A percentile compares a stretch with the other conserved stretches of the same genome.
Evolutionary conservation across 139 green algal species (phyloP).

Genomic region (Axilococcus clingmanii): DNA sequence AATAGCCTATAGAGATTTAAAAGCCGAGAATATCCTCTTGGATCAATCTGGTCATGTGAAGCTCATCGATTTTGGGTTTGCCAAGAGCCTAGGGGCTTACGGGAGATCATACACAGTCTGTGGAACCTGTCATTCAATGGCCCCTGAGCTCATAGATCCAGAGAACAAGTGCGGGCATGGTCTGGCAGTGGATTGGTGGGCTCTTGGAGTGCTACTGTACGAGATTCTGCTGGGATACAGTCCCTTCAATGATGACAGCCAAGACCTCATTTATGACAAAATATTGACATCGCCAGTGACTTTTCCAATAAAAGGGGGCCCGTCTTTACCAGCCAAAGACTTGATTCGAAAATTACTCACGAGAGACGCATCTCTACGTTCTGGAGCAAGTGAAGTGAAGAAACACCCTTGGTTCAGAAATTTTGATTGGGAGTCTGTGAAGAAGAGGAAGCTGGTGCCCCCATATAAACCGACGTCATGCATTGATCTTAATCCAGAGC

Average conservation of each 20-base stretch:
- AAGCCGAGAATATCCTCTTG: conserved; percentile 74
- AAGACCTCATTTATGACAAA: conserved; percentile 43
- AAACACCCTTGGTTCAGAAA: conserved; percentile 49
- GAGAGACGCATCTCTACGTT: conserved; percentile 28
- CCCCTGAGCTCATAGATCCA: conserved; percentile 74
- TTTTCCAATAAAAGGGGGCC: conserved; percentile 29
- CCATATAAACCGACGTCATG: too few relatives aligned
- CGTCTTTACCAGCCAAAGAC: conserved; percentile 23
- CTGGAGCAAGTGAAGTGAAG: conserved; percentile 43
- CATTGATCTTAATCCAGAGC: too few relatives aligned
- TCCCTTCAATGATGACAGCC: conserved; percentile 65
- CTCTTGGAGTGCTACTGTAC: conserved; percentile 74
- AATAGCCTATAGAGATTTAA: conserved; percentile 63
- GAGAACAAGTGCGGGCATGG: conserved; percentile 57
- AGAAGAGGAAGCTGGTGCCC: too few relatives aligned
- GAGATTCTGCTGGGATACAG: conserved; percentile 74
- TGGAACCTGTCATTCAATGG: conserved; percentile 71
- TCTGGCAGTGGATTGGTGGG: conserved; percentile 72
- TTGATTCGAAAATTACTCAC: conserved; percentile 32
- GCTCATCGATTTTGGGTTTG: conserved; percentile 78
- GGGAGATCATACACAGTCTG: conserved; percentile 42
- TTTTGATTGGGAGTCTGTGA: conserved; percentile 35
- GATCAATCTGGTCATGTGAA: conserved; percentile 49
- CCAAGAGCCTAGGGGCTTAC: conserved; percentile 29
- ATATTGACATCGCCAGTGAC: conserved; percentile 24